Conservation (phyloP, 202 grass and related monocot species). For the Musa balbisiana region DNA sequence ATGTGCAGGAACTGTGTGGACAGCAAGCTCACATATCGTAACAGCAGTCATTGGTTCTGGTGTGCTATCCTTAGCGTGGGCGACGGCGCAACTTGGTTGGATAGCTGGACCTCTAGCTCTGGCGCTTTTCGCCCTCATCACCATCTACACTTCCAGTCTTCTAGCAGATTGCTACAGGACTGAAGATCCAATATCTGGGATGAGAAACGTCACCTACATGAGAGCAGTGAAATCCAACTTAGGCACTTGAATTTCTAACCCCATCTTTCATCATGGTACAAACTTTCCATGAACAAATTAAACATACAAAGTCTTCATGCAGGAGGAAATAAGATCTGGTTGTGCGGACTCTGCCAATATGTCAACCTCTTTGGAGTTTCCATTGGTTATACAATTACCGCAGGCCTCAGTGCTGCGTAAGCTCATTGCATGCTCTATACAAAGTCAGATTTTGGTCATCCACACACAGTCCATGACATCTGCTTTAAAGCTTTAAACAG, state of each 20-base stretch:
- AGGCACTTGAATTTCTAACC: conserved; percentile 25
- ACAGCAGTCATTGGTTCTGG: conserved; percentile 89
- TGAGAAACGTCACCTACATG: conserved; percentile 79
- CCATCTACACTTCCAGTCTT: conserved; percentile 75
- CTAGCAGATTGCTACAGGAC: conserved; percentile 82
- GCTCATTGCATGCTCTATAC: not conserved
- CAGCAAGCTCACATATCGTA: conserved; percentile 86
- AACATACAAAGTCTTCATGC: conserved; percentile 7
- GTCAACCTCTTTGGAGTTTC: conserved; percentile 62
- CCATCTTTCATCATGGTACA: not conserved
- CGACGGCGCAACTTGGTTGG: conserved; percentile 81
- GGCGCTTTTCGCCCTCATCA: conserved; percentile 60
- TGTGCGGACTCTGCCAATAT: conserved; percentile 75
- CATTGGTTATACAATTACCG: conserved; percentile 82
- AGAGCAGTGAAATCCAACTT: conserved; percentile 65
- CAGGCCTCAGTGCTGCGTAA: conserved; percentile 77
- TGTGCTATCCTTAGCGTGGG: conserved; percentile 82
- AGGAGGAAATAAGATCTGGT: conserved; percentile 58
- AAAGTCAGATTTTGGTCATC: too few species aligned
- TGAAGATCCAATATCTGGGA: conserved; percentile 39
- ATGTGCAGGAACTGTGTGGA: conserved; percentile 60
- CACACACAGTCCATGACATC: not conserved
- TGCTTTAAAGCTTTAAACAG: not conserved
- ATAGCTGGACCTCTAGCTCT: conserved; percentile 43
- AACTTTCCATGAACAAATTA: not conserved